Evolutionary conservation across 257 asterid species (phyloP).

Genomic region (Asclepias syriaca): DNA sequence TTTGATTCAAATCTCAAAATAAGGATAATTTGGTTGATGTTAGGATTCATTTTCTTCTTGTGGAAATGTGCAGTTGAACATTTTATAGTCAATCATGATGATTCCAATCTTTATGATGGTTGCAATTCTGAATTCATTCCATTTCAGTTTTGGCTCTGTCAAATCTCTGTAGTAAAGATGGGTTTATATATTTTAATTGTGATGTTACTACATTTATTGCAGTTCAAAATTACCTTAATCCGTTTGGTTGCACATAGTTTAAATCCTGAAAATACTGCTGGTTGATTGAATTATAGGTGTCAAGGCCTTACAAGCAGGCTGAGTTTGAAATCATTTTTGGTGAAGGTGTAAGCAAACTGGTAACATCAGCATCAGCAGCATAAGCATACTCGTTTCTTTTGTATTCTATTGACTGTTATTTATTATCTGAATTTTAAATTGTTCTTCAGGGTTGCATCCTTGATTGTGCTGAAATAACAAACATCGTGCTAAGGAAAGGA

Average conservation of each 20-base stretch:
- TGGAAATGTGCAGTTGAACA: neutral
- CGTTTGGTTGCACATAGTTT: neutral
- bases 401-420: conserved; percentile 11
- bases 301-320: conserved; percentile 99
- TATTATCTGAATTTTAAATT: conserved; percentile 18
- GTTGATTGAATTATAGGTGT: conserved; percentile 47
- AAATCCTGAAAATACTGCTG: neutral
- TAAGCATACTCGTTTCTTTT: conserved; percentile 8
- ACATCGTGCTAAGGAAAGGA: conserved; percentile 76
- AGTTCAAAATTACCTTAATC: neutral
- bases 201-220: neutral
- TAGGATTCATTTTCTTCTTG: neutral
- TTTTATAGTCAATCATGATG: neutral
- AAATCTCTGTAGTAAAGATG: neutral
- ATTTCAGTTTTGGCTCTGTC: neutral
- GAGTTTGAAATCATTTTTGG: conserved; percentile 96
- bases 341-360: conserved; percentile 97
- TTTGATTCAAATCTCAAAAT: neutral
- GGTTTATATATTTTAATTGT: neutral
- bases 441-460: conserved; percentile 70
- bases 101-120: neutral
- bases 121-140: neutral
- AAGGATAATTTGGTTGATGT: conserved; percentile 8
- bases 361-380: conserved; percentile 31
- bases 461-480: conserved; percentile 91